phyloP scores from a whole-genome alignment of 495 filamentous ascomycete genomes.

The Copromyces sp. region DNA sequence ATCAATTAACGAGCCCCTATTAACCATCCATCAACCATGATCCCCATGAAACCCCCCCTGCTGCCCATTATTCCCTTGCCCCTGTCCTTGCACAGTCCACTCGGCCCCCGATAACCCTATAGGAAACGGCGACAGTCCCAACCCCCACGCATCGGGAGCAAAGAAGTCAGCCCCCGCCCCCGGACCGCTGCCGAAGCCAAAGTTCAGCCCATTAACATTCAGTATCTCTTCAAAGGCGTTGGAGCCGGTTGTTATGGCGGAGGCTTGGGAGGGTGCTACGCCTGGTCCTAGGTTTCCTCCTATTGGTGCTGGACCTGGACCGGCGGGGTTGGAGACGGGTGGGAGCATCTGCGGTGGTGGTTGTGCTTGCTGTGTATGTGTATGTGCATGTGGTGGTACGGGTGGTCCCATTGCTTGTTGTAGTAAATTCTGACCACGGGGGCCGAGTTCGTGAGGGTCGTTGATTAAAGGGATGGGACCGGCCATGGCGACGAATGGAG shows the following conservation, averaged over 20 bases:
- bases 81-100: neutral
- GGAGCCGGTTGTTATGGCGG: constrained; percentile 16
- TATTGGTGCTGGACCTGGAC: neutral
- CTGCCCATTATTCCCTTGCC: neutral
- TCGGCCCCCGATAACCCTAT: neutral
- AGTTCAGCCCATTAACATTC: constrained; percentile 13
- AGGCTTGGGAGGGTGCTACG: constrained; percentile 13
- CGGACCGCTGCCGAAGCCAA: constrained; percentile 1
- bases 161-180: neutral
- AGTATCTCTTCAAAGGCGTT: constrained; percentile 22
- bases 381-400: constrained; percentile 1
- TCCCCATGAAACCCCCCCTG: neutral
- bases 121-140: neutral
- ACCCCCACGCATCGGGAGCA: neutral
- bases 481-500: constrained; percentile 11
- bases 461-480: neutral
- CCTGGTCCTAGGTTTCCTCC: neutral
- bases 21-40: neutral
- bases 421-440: neutral
- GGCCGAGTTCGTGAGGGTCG: neutral
- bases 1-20: too few species aligned
- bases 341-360: neutral
- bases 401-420: neutral
- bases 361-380: constrained; percentile 4
- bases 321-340: neutral